These are phyloP conservation scores for Pseudocercospora cruenta DNA, from an alignment of 2,329 filamentous ascomycete genomes.

Conservation along the genomic window DNA sequence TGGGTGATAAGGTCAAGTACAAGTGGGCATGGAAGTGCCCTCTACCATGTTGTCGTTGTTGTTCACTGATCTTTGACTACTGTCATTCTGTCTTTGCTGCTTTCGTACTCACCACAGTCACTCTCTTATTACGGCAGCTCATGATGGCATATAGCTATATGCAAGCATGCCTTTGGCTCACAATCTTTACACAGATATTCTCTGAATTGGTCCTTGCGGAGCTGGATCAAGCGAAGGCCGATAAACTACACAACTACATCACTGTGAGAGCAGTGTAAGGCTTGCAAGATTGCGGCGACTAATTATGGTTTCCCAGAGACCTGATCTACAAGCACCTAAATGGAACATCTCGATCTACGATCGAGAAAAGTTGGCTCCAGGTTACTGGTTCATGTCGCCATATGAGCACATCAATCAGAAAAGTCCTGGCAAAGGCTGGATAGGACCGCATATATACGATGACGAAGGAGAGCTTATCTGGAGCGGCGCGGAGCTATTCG, in stretches of 20 bases:
- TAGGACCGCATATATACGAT: slow-evolving; percentile 23
- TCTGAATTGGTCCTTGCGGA: neutral
- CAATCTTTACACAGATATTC: neutral
- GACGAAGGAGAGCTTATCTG: slow-evolving; percentile 17
- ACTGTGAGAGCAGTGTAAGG: neutral
- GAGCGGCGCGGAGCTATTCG: slow-evolving; percentile 13
- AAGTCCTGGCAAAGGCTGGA: slow-evolving; percentile 19
- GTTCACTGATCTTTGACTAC: neutral
- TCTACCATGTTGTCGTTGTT: neutral
- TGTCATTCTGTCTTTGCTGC: neutral
- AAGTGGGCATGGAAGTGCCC: neutral
- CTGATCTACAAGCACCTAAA: slow-evolving; percentile 18
- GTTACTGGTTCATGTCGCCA: slow-evolving; percentile 20
- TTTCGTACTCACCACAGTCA: neutral
- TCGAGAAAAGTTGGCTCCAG: slow-evolving; percentile 8
- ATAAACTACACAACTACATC: neutral
- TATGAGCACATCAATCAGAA: slow-evolving; percentile 16
- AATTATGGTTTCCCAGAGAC: slow-evolving; percentile 7
- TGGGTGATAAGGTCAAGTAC: slow-evolving; percentile 2
- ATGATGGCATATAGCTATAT: neutral
- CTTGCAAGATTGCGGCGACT: neutral
- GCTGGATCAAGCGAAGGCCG: neutral
- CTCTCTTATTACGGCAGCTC: neutral
- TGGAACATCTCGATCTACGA: slow-evolving; percentile 19
- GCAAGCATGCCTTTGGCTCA: neutral